Evolutionary conservation across 345 rosid genomes (phyloP).

Genomic region (Kernera saxatilis): DNA sequence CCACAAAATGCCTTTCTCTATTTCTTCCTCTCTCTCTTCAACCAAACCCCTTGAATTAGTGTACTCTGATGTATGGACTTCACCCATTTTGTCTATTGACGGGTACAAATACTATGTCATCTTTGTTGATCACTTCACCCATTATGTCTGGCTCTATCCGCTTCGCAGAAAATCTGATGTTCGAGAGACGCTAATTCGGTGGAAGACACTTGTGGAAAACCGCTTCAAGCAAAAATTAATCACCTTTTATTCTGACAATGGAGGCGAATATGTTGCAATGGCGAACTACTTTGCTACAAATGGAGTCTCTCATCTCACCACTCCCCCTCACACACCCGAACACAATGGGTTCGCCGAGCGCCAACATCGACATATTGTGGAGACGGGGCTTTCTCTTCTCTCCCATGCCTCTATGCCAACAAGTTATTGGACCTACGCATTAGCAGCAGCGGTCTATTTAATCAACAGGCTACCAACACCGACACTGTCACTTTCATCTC

Average conservation of each 20-base stretch:
- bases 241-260: background rate
- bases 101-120: background rate
- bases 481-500: accelerated
- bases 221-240: background rate
- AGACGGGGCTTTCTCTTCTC: background rate
- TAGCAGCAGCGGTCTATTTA: background rate
- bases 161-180: background rate
- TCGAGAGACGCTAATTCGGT: accelerated
- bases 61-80: background rate
- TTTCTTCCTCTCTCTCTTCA: background rate
- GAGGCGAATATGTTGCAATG: background rate
- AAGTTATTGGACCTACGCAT: background rate
- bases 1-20: background rate
- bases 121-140: background rate
- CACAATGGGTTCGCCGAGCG: background rate
- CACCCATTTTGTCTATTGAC: background rate
- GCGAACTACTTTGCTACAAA: too few species aligned
- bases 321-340: background rate
- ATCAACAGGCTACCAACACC: background rate
- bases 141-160: background rate
- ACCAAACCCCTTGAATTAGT: background rate
- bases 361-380: background rate
- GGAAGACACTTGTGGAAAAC: background rate
- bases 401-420: background rate
- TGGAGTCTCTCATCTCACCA: background rate